A percentile compares a stretch with the other conserved stretches of the same genome.
phyloP scores from a whole-genome alignment of 306 rosid species.

The Prunus kanzakura region DNA sequence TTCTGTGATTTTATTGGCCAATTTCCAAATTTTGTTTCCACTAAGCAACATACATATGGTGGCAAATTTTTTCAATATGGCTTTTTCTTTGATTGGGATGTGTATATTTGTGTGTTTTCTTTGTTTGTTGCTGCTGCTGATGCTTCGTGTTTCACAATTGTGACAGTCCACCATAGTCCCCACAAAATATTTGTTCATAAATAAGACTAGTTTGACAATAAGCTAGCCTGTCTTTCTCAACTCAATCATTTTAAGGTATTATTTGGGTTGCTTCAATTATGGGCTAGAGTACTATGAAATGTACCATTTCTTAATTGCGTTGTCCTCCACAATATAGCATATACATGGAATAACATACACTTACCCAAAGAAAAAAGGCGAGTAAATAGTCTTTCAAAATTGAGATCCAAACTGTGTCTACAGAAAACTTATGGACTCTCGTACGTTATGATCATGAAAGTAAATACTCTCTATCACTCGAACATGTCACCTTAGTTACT shows the following conservation, averaged over 20 bases:
- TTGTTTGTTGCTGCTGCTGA: neutral
- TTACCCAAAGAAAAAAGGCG: neutral
- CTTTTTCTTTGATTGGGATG: constrained; percentile 32
- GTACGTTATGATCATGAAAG: no score
- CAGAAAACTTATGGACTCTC: no score
- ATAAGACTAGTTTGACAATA: constrained; percentile 17
- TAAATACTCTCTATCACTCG: no score
- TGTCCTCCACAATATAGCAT: neutral
- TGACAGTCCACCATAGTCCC: constrained; percentile 31
- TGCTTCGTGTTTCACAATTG: constrained; percentile 8
- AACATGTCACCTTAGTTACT: no score
- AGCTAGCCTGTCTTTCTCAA: constrained; percentile 14
- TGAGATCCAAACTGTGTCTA: no score
- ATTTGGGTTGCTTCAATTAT: neutral
- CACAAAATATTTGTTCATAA: constrained; percentile 22
- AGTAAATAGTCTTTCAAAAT: no score
- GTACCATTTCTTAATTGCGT: neutral
- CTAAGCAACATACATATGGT: constrained; percentile 19
- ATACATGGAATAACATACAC: neutral
- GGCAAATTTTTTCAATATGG: constrained; percentile 37
- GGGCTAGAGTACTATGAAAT: neutral
- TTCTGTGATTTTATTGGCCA: constrained; percentile 28
- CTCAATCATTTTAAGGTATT: constrained; percentile 16
- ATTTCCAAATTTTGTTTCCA: constrained; percentile 14
- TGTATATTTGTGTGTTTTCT: constrained; percentile 18